Percentiles rank a stretch among this genome's conserved stretches.
Evolutionary conservation across 2,329 filamentous ascomycete genomes (phyloP).

Genomic region (Nigrospora osmanthi): DNA sequence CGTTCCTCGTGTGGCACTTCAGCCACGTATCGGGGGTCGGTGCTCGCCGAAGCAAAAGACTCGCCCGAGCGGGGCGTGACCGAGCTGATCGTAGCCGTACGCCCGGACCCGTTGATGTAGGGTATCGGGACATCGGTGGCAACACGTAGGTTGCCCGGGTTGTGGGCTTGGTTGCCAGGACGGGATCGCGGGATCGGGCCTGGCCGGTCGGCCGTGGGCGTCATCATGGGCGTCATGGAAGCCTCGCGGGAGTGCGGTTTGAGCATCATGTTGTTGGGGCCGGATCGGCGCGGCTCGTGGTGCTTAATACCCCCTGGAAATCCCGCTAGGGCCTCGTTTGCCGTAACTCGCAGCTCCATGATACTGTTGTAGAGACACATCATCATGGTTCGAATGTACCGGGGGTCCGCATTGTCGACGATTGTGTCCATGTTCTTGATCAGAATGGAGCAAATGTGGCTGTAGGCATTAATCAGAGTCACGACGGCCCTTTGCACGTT

Average conservation of each 20-base stretch:
- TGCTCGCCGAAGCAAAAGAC: constrained; percentile 58
- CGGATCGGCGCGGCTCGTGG: constrained; percentile 15
- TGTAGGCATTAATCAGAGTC: constrained; percentile 57
- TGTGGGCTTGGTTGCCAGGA: constrained; percentile 32
- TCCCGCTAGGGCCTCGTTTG: constrained; percentile 18
- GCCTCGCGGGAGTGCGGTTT: constrained; percentile 42
- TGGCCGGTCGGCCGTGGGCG: constrained; percentile 43
- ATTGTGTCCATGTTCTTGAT: constrained; percentile 56
- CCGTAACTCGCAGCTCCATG: constrained; percentile 55
- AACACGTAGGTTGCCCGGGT: constrained; percentile 47
- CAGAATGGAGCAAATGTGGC: constrained; percentile 55
- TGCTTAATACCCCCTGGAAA: constrained; percentile 4
- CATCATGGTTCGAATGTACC: constrained; percentile 58
- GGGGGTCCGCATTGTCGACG: constrained; percentile 56
- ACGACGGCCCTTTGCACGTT: constrained; percentile 56
- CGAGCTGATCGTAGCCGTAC: constrained; percentile 44
- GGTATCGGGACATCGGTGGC: constrained; percentile 45
- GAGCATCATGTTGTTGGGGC: constrained; percentile 41
- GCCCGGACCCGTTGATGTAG: constrained; percentile 39
- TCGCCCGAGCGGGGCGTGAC: constrained; percentile 79
- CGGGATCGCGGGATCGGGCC: constrained; percentile 26
- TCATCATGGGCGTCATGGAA: constrained; percentile 44
- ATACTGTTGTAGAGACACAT: constrained; percentile 60
- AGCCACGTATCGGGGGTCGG: constrained; percentile 41
- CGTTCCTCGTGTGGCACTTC: constrained; percentile 71